Percentiles rank a stretch among this genome's conserved stretches.
Conservation (phyloP, 805 yeast genomes). For the Myxozyma lipomycoides region DNA sequence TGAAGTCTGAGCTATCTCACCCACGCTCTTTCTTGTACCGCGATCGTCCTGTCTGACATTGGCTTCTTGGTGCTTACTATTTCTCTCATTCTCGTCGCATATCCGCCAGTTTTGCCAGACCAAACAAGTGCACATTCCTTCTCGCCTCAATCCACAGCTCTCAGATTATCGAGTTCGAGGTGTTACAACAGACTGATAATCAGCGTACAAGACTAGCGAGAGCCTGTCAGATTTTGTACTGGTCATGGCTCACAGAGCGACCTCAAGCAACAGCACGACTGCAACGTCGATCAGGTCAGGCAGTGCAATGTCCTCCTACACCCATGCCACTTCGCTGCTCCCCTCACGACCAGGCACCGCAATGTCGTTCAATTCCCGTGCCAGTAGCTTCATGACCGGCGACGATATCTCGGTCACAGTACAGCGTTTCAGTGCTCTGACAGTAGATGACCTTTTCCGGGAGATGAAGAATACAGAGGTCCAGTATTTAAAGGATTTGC, state of each 20-base stretch:
- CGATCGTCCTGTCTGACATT: too few species aligned
- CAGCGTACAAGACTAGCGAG: too few species aligned
- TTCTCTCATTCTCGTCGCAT: too few species aligned
- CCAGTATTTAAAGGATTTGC: slow-evolving; percentile 18
- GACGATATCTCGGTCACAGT: not conserved
- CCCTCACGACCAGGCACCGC: not conserved
- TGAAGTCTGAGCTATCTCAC: too few species aligned
- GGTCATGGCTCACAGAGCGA: slow-evolving; percentile 2
- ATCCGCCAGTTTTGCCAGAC: too few species aligned
- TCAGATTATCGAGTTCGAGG: too few species aligned
- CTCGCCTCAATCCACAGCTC: too few species aligned
- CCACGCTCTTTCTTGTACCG: too few species aligned
- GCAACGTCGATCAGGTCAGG: not conserved
- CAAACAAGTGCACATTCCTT: too few species aligned
- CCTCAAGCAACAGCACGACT: slow-evolving; percentile 6
- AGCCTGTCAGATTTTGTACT: not conserved
- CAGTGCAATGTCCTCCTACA: not conserved
- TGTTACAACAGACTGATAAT: too few species aligned
- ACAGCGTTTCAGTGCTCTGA: slow-evolving; percentile 13
- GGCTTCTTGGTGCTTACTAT: too few species aligned
- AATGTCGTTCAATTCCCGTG: slow-evolving; percentile 8
- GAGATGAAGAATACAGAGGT: slow-evolving; percentile 19
- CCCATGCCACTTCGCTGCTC: not conserved
- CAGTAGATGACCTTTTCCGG: slow-evolving; percentile 23
- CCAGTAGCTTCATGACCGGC: slow-evolving; percentile 2